phyloP scores from a whole-genome alignment of 805 yeast genomes.

The Hanseniaspora clermontiae region DNA sequence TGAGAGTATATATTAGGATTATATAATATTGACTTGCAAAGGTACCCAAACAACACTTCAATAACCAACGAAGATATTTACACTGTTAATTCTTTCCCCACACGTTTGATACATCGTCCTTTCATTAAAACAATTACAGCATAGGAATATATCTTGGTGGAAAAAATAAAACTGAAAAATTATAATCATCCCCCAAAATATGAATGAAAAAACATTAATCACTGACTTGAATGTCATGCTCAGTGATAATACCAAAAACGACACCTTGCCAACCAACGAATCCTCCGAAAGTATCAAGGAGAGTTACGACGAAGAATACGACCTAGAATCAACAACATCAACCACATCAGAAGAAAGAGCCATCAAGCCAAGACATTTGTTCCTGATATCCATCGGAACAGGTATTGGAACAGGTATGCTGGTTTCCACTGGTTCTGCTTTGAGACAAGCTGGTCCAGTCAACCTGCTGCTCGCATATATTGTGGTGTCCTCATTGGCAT shows the following conservation, averaged over 20 bases:
- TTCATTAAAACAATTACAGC: too few relatives aligned
- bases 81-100: too few relatives aligned
- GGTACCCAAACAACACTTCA: too few relatives aligned
- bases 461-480: constrained; percentile 45
- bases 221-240: background rate
- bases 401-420: constrained; percentile 59
- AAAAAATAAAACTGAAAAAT: background rate
- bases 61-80: too few relatives aligned
- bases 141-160: too few relatives aligned
- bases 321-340: background rate
- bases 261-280: background rate
- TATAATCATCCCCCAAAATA: background rate
- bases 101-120: too few relatives aligned
- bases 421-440: constrained; percentile 51
- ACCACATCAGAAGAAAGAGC: background rate
- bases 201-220: background rate
- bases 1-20: too few relatives aligned
- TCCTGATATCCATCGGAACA: constrained; percentile 58
- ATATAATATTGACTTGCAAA: too few relatives aligned
- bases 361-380: constrained; percentile 33
- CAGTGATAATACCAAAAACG: background rate
- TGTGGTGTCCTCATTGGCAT: constrained; percentile 45
- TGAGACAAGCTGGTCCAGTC: constrained; percentile 52
- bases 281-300: background rate
- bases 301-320: background rate